phyloP scores from a whole-genome alignment of 1,284 basidiomycete species.

The Fomitopsis betulina region DNA sequence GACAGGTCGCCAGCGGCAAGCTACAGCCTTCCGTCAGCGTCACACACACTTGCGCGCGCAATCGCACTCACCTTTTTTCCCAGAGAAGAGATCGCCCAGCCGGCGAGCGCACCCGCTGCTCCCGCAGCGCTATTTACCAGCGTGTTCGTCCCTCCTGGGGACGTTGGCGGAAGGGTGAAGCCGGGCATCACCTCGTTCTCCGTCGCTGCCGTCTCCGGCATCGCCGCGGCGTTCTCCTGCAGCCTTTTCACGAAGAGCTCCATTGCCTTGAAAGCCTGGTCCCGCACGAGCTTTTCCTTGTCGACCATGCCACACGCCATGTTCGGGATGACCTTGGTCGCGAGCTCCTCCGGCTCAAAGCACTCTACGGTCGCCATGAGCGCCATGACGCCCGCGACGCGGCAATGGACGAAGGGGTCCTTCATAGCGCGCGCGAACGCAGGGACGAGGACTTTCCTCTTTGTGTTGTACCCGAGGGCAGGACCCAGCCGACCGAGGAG shows the following conservation, averaged over 20 bases:
- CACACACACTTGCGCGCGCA: background rate
- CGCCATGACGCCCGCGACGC: constrained; percentile 94
- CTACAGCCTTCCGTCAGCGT: background rate
- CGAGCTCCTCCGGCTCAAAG: constrained; percentile 87
- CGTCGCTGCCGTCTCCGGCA: constrained; percentile 68
- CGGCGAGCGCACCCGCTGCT: constrained; percentile 85
- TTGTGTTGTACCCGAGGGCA: constrained; percentile 81
- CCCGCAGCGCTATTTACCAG: constrained; percentile 84
- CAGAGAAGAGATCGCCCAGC: constrained; percentile 90
- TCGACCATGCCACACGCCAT: constrained; percentile 81
- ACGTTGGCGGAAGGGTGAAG: constrained; percentile 28
- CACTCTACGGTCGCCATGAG: constrained; percentile 93
- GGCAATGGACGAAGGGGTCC: constrained; percentile 89
- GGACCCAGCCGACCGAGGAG: constrained; percentile 91
- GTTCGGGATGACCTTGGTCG: constrained; percentile 83
- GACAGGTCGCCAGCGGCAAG: background rate
- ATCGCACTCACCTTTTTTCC: constrained; percentile 58
- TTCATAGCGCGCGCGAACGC: constrained; percentile 91
- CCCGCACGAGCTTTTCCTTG: constrained; percentile 80
- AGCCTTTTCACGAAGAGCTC: constrained; percentile 82
- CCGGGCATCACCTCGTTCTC: constrained; percentile 33
- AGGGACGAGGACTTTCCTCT: constrained; percentile 92
- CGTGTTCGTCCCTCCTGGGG: constrained; percentile 29
- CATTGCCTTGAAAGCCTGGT: constrained; percentile 92
- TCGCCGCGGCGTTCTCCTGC: constrained; percentile 72